Percentiles rank a stretch among this genome's conserved stretches.
These are phyloP conservation scores for Kalanchoe fedtschenkoi DNA, from an alignment of 164 flowering plant genomes.

Conservation along the genomic window DNA sequence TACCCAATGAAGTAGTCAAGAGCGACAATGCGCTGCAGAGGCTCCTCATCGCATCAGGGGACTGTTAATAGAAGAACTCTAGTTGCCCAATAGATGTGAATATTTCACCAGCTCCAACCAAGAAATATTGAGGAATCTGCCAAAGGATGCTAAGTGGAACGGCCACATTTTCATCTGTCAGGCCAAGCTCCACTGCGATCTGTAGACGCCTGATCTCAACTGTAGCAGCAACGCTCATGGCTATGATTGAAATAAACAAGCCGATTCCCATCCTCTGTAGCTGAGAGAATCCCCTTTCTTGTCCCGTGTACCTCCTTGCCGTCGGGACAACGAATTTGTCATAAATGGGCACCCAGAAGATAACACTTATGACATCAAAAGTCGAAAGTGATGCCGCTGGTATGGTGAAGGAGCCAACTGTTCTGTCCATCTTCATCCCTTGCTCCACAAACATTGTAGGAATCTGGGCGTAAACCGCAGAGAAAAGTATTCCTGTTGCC, in stretches of 20 bases:
- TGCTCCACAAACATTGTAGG: slow-evolving; percentile 84
- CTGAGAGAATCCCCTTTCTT: slow-evolving; percentile 71
- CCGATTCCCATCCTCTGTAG: slow-evolving; percentile 88
- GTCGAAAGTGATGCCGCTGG: slow-evolving; percentile 81
- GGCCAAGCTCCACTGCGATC: slow-evolving; percentile 35
- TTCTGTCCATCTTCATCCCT: slow-evolving; percentile 67
- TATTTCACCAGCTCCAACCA: slow-evolving; percentile 58
- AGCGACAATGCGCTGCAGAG: slow-evolving; percentile 53
- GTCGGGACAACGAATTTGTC: slow-evolving; percentile 61
- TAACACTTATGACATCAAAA: slow-evolving; percentile 68
- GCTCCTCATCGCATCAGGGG: slow-evolving; percentile 78
- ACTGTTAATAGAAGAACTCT: slow-evolving; percentile 73
- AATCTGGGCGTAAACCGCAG: slow-evolving; percentile 85
- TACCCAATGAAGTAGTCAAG: slow-evolving; percentile 47
- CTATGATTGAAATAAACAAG: slow-evolving; percentile 53
- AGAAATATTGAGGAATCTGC: slow-evolving; percentile 76
- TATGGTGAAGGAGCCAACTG: slow-evolving; percentile 67
- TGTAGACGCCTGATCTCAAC: slow-evolving; percentile 58
- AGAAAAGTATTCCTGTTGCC: slow-evolving; percentile 76
- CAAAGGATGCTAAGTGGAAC: slow-evolving; percentile 58
- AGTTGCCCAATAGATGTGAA: slow-evolving; percentile 61
- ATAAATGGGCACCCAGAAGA: slow-evolving; percentile 80
- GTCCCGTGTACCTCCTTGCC: slow-evolving; percentile 63
- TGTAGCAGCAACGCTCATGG: slow-evolving; percentile 71
- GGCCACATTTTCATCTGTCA: slow-evolving; percentile 28